A percentile compares a stretch with the other conserved stretches of the same genome.
These are phyloP conservation scores for Paraurostyla sp. DNA, from an alignment of 73 alveolate species.

Conservation along the genomic window DNA sequence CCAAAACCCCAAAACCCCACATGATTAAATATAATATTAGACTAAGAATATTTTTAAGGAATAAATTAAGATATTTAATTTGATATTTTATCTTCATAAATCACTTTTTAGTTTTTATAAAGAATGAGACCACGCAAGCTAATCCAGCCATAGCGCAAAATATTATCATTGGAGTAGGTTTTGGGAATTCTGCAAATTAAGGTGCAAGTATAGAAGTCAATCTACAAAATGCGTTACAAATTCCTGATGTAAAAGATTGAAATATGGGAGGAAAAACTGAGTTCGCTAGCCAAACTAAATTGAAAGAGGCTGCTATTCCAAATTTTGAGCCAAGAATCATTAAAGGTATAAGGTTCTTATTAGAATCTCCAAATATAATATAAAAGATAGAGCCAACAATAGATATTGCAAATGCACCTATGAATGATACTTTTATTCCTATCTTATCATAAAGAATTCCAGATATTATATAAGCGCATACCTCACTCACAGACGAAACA, in stretches of 20 bases:
- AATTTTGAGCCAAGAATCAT: conserved; percentile 63
- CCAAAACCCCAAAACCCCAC: no score
- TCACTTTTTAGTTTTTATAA: no score
- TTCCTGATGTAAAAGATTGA: conserved; percentile 58
- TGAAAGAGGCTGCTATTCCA: conserved; percentile 63
- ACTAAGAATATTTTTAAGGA: no score
- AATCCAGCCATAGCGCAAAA: no score
- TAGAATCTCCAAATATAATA: neutral
- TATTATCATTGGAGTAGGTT: no score
- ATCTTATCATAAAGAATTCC: neutral
- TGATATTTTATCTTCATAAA: no score
- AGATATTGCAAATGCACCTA: neutral
- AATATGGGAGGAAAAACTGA: conserved; percentile 61
- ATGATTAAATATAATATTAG: no score
- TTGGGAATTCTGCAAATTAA: no score
- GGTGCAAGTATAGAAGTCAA: no score
- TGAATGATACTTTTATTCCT: neutral
- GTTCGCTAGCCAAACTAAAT: conserved; percentile 52
- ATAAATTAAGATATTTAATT: no score
- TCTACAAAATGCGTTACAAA: conserved; percentile 60
- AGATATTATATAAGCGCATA: conserved; percentile 29
- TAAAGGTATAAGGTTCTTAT: neutral
- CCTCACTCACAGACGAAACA: conserved; percentile 48
- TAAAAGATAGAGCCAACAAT: conserved; percentile 21
- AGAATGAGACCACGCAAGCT: no score